Percentiles rank a stretch among this genome's conserved stretches.
phyloP scores from a whole-genome alignment of 257 asterid genomes.

The Solanum etuberosum region DNA sequence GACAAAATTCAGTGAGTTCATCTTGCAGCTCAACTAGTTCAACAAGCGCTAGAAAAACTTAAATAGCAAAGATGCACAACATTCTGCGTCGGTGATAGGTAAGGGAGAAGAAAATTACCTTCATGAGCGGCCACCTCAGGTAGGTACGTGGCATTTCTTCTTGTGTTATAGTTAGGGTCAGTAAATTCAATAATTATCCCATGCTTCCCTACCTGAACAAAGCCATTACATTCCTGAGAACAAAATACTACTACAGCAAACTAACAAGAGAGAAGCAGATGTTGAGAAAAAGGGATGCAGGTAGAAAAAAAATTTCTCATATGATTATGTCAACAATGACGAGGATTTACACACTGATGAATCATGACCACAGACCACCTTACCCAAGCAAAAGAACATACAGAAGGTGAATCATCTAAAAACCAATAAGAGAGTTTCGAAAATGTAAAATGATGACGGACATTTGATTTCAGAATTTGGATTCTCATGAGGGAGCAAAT shows the following conservation, averaged over 20 bases:
- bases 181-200: conserved; percentile 93
- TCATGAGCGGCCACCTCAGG: conserved; percentile 98
- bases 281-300: not conserved
- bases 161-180: conserved; percentile 51
- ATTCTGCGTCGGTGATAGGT: not conserved
- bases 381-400: not conserved
- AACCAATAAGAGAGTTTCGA: not conserved
- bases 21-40: not conserved
- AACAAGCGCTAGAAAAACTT: not conserved
- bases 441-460: not conserved
- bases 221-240: not conserved
- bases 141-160: conserved; percentile 91
- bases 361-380: not conserved
- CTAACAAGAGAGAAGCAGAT: not conserved
- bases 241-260: not conserved
- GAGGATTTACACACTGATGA: not conserved
- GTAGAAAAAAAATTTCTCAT: not conserved
- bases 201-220: conserved; percentile 76
- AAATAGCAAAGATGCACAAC: not conserved
- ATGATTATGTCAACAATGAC: not conserved
- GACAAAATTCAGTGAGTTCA: not conserved
- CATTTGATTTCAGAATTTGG: not conserved
- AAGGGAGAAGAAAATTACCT: conserved; percentile 33
- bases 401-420: conserved; percentile 1
- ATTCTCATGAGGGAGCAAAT: not conserved